Conservation (phyloP, 352 stramenopile species). For the Globisporangium viniferum region DNA sequence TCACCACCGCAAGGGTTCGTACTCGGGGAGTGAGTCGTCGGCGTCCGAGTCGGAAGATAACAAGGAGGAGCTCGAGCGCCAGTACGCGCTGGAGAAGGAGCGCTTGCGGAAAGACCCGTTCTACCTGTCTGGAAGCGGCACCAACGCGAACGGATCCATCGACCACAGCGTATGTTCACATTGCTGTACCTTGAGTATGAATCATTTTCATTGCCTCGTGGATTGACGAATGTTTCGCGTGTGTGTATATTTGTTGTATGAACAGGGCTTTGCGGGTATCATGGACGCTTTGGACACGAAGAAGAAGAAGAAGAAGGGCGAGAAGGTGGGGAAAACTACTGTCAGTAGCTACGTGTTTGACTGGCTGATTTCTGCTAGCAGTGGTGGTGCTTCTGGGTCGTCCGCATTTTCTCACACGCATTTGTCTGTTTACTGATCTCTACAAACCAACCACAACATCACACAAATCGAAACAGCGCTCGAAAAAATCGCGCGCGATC, state of each 20-base stretch:
- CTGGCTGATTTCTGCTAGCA: neutral
- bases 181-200: neutral
- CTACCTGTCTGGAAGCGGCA: constrained; percentile 64
- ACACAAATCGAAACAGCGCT: constrained; percentile 21
- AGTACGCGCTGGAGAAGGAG: constrained; percentile 57
- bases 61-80: constrained; percentile 36
- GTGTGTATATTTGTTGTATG: neutral
- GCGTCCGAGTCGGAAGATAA: constrained; percentile 38
- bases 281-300: constrained; percentile 69
- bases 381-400: neutral
- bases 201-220: neutral
- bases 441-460: neutral
- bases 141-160: constrained; percentile 24
- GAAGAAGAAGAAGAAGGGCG: constrained; percentile 70
- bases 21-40: constrained; percentile 26
- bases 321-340: constrained; percentile 33
- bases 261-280: constrained; percentile 71
- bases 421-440: neutral
- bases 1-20: constrained; percentile 42
- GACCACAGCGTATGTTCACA: constrained; percentile 30
- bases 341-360: neutral
- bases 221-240: constrained; percentile 13
- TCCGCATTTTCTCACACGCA: neutral
- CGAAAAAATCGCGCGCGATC: constrained; percentile 50
- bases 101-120: constrained; percentile 76